Evolutionary conservation across 192 early-diverging fungal genomes (phyloP).

Genomic region (Backusella luteola): DNA sequence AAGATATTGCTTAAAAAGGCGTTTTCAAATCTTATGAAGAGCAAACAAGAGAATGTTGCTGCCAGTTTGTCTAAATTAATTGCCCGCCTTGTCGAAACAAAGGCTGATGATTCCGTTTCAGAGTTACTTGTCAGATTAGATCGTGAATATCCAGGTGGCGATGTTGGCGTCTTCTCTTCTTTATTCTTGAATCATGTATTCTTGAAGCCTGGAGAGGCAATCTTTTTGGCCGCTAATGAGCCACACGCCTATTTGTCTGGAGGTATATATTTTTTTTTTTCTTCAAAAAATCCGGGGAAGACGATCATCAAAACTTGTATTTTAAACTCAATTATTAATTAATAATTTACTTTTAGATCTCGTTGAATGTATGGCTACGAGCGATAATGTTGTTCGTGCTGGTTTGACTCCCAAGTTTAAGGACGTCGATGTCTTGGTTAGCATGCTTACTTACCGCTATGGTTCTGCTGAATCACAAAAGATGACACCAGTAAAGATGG

Average conservation of each 20-base stretch:
- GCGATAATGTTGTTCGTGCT: slow-evolving; percentile 95
- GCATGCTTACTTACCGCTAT: slow-evolving; percentile 90
- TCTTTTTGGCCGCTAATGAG: slow-evolving; percentile 95
- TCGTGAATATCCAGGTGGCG: slow-evolving; percentile 79
- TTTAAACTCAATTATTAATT: not conserved
- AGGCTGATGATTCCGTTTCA: slow-evolving; percentile 33
- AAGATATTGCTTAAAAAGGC: slow-evolving; percentile 47
- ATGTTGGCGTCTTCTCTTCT: slow-evolving; percentile 86
- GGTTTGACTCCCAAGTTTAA: slow-evolving; percentile 98
- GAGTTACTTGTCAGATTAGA: slow-evolving; percentile 75
- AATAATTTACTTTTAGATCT: slow-evolving; percentile 60
- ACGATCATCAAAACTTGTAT: not conserved
- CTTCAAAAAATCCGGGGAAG: not conserved
- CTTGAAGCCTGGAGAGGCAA: slow-evolving; percentile 80
- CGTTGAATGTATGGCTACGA: slow-evolving; percentile 98
- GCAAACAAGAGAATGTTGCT: slow-evolving; percentile 42
- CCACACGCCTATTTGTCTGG: slow-evolving; percentile 96
- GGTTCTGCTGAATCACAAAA: slow-evolving; percentile 81
- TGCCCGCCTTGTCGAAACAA: slow-evolving; percentile 36
- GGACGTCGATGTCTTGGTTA: slow-evolving; percentile 85
- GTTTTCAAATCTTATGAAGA: slow-evolving; percentile 64
- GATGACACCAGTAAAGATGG: slow-evolving; percentile 57
- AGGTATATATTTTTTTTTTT: slow-evolving; percentile 39
- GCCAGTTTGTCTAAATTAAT: slow-evolving; percentile 56
- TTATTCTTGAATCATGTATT: slow-evolving; percentile 87